These are phyloP conservation scores for Cruciata laevipes DNA, from an alignment of 257 asterid species.

Conservation along the genomic window DNA sequence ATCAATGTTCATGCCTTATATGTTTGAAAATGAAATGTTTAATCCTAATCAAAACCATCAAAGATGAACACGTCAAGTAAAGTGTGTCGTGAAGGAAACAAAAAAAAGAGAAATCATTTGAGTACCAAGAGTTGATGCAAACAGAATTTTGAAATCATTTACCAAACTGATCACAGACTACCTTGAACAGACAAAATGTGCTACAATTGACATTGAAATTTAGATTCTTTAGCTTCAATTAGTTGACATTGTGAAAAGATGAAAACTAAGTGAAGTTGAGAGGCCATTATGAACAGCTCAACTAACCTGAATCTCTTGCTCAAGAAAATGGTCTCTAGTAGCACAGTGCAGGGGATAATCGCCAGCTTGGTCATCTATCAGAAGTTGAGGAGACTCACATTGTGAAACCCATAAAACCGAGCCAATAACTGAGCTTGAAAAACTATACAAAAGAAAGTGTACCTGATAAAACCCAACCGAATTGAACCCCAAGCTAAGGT, in stretches of 20 bases:
- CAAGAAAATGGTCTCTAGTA: slow-evolving; percentile 77
- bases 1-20: neutral
- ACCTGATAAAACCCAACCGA: slow-evolving; percentile 96
- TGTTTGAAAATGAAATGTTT: neutral
- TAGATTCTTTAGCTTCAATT: slow-evolving; percentile 7
- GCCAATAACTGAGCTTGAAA: neutral
- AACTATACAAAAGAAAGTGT: slow-evolving; percentile 1
- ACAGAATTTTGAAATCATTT: neutral
- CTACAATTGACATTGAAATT: neutral
- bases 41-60: neutral
- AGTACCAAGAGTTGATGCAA: neutral
- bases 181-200: neutral
- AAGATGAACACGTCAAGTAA: neutral
- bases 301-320: slow-evolving; percentile 78
- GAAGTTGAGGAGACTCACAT: slow-evolving; percentile 14
- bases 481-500: slow-evolving; percentile 89
- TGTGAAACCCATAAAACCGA: slow-evolving; percentile 12
- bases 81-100: neutral
- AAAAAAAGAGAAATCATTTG: neutral
- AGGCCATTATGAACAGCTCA: neutral
- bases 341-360: slow-evolving; percentile 84
- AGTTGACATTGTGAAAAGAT: neutral
- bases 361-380: slow-evolving; percentile 88
- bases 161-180: neutral
- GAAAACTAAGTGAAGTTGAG: neutral